Evolutionary conservation across 371 early-diverging fungal species (phyloP), one percentile per base, ranked within the genome.

Genomic region (Rhizopus microsporus): DNA sequence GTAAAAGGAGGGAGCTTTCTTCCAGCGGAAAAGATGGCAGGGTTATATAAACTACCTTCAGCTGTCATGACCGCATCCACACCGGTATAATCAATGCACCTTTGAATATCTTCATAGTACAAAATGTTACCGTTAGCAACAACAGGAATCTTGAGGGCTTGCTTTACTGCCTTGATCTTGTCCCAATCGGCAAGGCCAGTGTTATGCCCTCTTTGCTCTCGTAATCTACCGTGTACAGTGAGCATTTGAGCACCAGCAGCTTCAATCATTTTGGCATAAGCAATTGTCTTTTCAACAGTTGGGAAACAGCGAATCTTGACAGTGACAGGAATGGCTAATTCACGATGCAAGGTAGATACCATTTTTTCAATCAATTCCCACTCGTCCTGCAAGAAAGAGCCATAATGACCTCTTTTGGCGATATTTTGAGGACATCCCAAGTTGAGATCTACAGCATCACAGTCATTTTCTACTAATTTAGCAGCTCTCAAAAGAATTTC

Each of bases 151-250:
- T 65, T 74, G 30, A 82, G 59, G 0, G 89, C 88, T 56, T 88
- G 88, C 69, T 94, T 97, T n/a, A 99, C 94, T 0, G 81, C 77
- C 65, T 85, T 87, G 62, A 99, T 99, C 67, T 97, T 91, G 54
- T 89, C 85, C 99, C 99, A 99, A 75, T 99, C 96, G 0, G 98
- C 99, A 23, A 99, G 63, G 4, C 99, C 99, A 23, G 98, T 96
- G 45, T 91, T 83, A 54, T 93, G 93, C 5, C 99, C 99, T 74
- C 93, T 98, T 78, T 97, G 98, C 60, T 99, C 98, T 53, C 99
- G 85, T 37, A 93, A 67, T 42, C 99, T 83, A 8, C 99, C 99
- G 69, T 99, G 99, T 0, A 99, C 99, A 0, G 95, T 94, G 44
- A 99, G 75, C 61, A 99, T 74, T 65, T 94, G 90, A 12, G 92